Evolutionary conservation across 1,284 basidiomycete genomes (phyloP), one percentile per base, ranked within the genome.

Genomic region (Phellopilus nigrolimitatus): DNA sequence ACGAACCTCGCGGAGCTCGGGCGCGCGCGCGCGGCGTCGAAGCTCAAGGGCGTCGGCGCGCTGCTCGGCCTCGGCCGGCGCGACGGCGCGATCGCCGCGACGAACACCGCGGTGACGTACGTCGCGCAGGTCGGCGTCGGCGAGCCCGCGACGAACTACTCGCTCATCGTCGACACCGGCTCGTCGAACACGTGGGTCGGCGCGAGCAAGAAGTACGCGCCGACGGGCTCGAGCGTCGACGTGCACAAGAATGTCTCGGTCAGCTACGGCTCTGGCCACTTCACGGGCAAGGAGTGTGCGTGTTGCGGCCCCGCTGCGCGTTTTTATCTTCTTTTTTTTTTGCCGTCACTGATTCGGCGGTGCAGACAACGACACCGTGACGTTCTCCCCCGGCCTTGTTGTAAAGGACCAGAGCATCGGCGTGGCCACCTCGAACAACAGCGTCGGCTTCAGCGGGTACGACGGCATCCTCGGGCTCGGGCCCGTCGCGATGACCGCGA

Each of bases 401-500:
- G 68, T 64, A 49, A 64, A 67, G 41, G 60, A 65, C 9, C 73
- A 76, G 54, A 68, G 66, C 5, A 70, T 75, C 25, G 73, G 73
- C 24, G 73, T 71, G n/a, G 67, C 72, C 15, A 63, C 62, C 3
- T 53, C 47, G 7, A 56, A n/a, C n/a, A n/a, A n/a, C n/a, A n/a
- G 67, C 3, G 51, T 61, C 49, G 72, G 71, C 13, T 74, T 74
- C 54, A 47, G 55, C 27, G 67, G 51, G 28, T 62, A 68, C 15
- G 72, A 75, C 53, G 73, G 73, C 3, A 73, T 75, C 50, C 54
- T 75, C 21, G 71, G 56, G 3, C 54, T 71, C 13, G 68, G 68
- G 8, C 68, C 70, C 21, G 51, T 57, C 17, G 48, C 38, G 42
- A 44, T 70, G 31, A 70, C 68, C 0, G 39, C 22, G 9, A 52